phyloP scores from a whole-genome alignment of 768 basidiomycete genomes.

The Pholiota microspora region DNA sequence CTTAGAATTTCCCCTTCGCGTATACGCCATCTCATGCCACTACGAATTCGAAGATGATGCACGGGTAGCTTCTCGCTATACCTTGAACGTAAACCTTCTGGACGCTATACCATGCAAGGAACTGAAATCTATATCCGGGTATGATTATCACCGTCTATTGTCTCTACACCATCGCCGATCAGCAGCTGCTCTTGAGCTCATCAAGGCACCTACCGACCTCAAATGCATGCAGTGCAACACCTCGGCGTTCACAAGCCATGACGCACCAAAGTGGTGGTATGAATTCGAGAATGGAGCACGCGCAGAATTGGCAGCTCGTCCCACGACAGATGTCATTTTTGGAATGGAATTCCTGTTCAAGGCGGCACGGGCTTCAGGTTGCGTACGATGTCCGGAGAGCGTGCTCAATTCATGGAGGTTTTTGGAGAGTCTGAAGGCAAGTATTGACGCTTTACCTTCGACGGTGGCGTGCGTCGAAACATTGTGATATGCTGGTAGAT shows the following conservation, averaged over 20 bases:
- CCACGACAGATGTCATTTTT: constrained; percentile 61
- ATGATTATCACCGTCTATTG: constrained; percentile 64
- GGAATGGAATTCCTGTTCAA: constrained; percentile 55
- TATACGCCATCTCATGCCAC: constrained; percentile 70
- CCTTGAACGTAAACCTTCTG: constrained; percentile 51
- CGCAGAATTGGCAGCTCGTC: constrained; percentile 54
- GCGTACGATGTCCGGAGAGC: constrained; percentile 64
- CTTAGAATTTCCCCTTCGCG: constrained; percentile 48
- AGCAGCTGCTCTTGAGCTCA: constrained; percentile 42
- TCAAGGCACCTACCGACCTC: constrained; percentile 45
- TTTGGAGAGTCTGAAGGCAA: constrained; percentile 49
- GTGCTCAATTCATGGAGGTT: constrained; percentile 61
- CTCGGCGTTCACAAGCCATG: constrained; percentile 37
- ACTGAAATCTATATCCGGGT: constrained; percentile 57
- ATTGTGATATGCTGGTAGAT: not conserved
- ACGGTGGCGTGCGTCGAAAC: constrained; percentile 13
- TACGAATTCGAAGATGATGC: constrained; percentile 66
- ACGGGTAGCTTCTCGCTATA: constrained; percentile 55
- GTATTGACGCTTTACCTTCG: constrained; percentile 49
- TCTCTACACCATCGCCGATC: constrained; percentile 56
- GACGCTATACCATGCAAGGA: constrained; percentile 61
- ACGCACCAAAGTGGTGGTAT: constrained; percentile 67
- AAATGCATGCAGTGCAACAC: constrained; percentile 73
- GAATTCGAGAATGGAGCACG: constrained; percentile 56
- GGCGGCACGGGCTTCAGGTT: constrained; percentile 49